Conservation (phyloP, 164 flowering plant genomes). For the Chloranthus sessilifolius region DNA sequence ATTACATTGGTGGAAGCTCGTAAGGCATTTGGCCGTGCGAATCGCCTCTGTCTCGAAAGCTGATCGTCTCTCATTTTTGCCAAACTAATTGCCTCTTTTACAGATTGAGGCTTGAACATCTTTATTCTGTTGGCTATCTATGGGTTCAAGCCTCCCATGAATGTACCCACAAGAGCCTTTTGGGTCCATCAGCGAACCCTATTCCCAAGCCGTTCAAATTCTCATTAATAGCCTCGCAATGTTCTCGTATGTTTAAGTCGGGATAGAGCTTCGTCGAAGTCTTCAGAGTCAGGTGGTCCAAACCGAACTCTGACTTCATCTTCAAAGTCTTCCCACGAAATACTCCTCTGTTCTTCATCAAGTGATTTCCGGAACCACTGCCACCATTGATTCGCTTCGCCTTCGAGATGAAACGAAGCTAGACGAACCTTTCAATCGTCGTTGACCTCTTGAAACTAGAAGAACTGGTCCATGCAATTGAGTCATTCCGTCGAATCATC, state of each 20-base stretch:
- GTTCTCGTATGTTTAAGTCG: too few species aligned
- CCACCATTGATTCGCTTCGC: too few species aligned
- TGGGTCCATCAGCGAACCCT: too few species aligned
- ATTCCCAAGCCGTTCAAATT: too few species aligned
- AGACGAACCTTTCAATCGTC: background rate
- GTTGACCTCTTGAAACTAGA: background rate
- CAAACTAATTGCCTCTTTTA: background rate
- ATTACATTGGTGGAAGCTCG: too few species aligned
- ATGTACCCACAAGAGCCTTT: background rate
- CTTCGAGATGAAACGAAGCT: background rate
- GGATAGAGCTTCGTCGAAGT: background rate
- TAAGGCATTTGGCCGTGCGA: background rate
- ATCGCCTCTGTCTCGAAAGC: background rate
- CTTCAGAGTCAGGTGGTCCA: background rate
- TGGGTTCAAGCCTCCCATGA: background rate
- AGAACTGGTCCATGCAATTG: constrained; percentile 4
- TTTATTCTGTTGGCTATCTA: too few species aligned
- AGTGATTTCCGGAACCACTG: too few species aligned
- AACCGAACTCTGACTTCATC: background rate
- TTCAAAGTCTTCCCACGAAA: background rate
- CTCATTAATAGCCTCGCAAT: background rate
- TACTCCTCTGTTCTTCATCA: background rate
- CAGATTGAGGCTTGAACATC: too few species aligned
- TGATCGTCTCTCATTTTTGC: background rate
- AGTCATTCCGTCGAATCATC: constrained; percentile 8